Percentiles rank a stretch among this genome's conserved stretches.
Evolutionary conservation across 1,284 basidiomycete genomes (phyloP).

Genomic region (Pseudozyma hubeiensis): DNA sequence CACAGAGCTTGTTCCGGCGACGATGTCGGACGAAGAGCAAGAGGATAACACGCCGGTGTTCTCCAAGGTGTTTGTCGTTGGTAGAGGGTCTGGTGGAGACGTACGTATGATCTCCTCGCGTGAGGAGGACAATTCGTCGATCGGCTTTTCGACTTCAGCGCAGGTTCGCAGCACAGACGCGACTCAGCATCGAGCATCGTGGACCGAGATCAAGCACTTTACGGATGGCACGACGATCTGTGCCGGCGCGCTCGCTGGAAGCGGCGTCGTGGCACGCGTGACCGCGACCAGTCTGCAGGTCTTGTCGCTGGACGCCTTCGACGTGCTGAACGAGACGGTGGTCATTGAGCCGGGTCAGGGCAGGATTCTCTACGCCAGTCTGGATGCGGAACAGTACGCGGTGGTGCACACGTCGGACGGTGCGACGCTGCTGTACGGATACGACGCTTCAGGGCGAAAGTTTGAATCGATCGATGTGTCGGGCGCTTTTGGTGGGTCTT

Average conservation of each 20-base stretch:
- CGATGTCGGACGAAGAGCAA: background rate
- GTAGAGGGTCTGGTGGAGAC: background rate
- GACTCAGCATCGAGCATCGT: background rate
- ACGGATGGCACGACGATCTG: conserved; percentile 15
- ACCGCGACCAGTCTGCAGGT: conserved; percentile 21
- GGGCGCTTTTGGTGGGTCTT: background rate
- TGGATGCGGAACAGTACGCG: conserved; percentile 37
- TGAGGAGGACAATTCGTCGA: conserved; percentile 4
- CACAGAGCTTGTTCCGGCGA: conserved; percentile 2
- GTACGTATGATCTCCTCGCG: conserved; percentile 18
- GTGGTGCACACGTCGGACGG: conserved; percentile 25
- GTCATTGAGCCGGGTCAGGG: conserved; percentile 2
- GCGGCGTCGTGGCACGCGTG: conserved; percentile 17
- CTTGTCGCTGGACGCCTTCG: conserved; percentile 15
- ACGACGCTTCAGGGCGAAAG: background rate
- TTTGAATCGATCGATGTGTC: conserved; percentile 21
- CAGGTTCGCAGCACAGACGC: background rate
- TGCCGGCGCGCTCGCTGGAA: conserved; percentile 22
- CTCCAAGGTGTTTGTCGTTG: conserved; percentile 29
- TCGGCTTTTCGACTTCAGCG: conserved; percentile 12
- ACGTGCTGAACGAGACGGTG: conserved; percentile 19
- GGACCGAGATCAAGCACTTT: conserved; percentile 10
- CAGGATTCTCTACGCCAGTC: conserved; percentile 16
- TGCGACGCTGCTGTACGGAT: conserved; percentile 18
- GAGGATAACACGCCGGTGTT: conserved; percentile 1